Conservation (phyloP, 257 asterid genomes). For the Handroanthus guayacan region DNA sequence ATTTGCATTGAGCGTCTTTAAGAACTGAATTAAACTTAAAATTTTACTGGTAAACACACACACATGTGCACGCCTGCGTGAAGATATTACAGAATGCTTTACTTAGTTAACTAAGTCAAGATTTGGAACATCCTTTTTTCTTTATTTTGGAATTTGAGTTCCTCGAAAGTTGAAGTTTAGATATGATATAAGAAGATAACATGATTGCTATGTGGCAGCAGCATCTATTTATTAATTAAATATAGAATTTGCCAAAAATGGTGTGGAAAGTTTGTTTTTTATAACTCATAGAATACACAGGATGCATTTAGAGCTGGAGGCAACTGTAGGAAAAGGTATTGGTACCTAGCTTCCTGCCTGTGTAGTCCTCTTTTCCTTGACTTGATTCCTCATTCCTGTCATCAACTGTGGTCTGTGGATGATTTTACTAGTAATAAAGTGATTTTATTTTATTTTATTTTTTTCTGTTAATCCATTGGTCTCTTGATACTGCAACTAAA, state of each 20-base stretch:
- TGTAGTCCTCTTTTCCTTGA: not conserved
- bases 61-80: not conserved
- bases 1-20: not conserved
- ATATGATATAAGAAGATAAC: not conserved
- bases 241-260: not conserved
- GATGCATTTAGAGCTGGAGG: not conserved
- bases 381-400: not conserved
- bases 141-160: not conserved
- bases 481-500: conserved; percentile 35
- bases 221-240: not conserved
- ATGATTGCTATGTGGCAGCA: not conserved
- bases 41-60: not conserved
- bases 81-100: conserved; percentile 5
- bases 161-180: not conserved
- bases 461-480: not conserved
- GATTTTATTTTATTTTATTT: not conserved
- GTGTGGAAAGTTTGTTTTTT: not conserved
- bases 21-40: not conserved
- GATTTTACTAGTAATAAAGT: not conserved
- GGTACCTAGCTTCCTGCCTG: not conserved
- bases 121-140: not conserved
- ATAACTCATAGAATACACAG: not conserved
- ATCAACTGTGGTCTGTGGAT: not conserved
- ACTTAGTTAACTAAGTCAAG: conserved; percentile 4
- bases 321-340: not conserved